Base-by-base conservation (phyloP, 75 land plant species). In the Cunninghamia lanceolata region DNA sequence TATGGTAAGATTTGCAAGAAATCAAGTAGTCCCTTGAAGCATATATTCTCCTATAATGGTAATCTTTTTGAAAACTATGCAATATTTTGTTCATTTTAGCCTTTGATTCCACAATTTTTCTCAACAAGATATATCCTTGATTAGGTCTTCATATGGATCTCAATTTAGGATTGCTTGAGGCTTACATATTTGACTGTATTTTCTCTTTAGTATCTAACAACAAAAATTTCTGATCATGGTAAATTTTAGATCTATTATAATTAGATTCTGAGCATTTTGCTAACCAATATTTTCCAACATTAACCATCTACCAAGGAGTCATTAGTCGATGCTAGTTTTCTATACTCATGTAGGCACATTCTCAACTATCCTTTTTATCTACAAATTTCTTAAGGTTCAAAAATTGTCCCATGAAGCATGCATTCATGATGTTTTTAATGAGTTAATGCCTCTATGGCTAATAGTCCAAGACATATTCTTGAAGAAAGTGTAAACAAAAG, bases 381-480 rank as follows among this genome's bases (percentile, higher is more conserved):
- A 96, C 93, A 91, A 89, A 34, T 75, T 88, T 79, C 89, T 96
- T 38, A 90, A 89, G 88, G 93, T 97, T 90, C 95, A 95, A 68
- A 94, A 93, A 83, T 93, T 96, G 70, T 95, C 99, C 32, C 94
- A 93, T 53, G 92, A 94, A 36, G 86, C 86, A 9, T 95, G 97
- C 86, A 89, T 96, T 14, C 92, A 96, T 63, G 99, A 95, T 10
- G 99, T 96, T 52, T 95, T 94, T 83, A 95, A 94, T 82, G 94
- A 94, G 84, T 87, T 88, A 70, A 96, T 96, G 99, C 99, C 99
- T 32, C 91, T 96, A 30, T 91, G 97, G 4, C 84, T 94, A 88
- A 94, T 96, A 53, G 96, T 96, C 82, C 99, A 96, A 87, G 97
- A 95, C 19, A 92, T 96, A 85, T 94, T 95, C 85, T 86, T 94